Percentiles rank a stretch among this genome's conserved stretches.
These are phyloP conservation scores for Clarireedia hainanense DNA, from an alignment of 2,329 filamentous ascomycete species.

Conservation along the genomic window DNA sequence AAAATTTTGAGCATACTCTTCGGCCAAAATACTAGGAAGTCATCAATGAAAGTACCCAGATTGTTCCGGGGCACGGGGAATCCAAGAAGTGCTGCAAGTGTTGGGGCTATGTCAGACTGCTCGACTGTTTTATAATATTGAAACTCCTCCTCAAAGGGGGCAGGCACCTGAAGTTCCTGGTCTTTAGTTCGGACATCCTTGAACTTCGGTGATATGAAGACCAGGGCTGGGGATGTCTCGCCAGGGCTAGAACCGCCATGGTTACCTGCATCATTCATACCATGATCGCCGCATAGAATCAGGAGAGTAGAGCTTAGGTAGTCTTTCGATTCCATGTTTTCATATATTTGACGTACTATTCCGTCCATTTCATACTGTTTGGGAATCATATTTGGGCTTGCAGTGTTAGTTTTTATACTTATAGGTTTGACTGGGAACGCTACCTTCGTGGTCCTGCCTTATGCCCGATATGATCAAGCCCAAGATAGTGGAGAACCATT, in stretches of 20 bases:
- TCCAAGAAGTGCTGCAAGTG: conserved; percentile 76
- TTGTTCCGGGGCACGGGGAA: conserved; percentile 88
- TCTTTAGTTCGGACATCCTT: conserved; percentile 59
- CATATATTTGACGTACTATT: conserved; percentile 69
- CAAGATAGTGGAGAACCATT: conserved; percentile 92
- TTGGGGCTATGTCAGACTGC: conserved; percentile 90
- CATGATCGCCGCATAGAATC: conserved; percentile 86
- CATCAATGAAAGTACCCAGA: conserved; percentile 73
- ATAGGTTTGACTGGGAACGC: not conserved
- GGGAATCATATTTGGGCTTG: conserved; percentile 77
- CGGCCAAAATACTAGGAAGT: conserved; percentile 73
- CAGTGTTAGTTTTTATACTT: conserved; percentile 14
- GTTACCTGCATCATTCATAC: conserved; percentile 99
- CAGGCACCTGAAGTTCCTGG: conserved; percentile 40
- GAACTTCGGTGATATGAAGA: conserved; percentile 85
- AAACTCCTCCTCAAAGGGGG: conserved; percentile 59
- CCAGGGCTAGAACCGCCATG: conserved; percentile 90
- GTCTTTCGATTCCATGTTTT: conserved; percentile 59
- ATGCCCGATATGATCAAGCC: conserved; percentile 94
- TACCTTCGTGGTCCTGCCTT: conserved; percentile 84
- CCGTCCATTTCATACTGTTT: conserved; percentile 93
- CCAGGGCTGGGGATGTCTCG: conserved; percentile 85
- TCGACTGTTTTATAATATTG: conserved; percentile 80
- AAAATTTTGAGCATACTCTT: conserved; percentile 38
- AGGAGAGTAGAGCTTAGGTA: conserved; percentile 75